Conservation (phyloP, 2,329 filamentous ascomycete species). For the Amesomyces nigricolor region DNA sequence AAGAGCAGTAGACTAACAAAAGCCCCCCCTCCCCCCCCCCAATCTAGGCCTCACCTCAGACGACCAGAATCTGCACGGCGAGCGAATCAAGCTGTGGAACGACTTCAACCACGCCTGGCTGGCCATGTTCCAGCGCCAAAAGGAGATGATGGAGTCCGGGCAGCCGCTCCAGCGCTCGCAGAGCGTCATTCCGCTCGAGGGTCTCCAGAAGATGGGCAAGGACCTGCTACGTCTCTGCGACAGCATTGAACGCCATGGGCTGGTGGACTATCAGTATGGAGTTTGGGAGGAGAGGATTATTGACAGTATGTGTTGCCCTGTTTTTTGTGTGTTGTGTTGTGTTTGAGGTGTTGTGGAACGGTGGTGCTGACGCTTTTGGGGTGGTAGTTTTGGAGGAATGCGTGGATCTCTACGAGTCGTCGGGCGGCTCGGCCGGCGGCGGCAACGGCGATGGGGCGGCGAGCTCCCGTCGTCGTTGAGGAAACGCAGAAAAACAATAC, state of each 20-base stretch:
- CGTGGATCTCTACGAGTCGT: constrained; percentile 42
- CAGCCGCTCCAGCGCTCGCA: constrained; percentile 53
- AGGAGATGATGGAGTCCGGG: constrained; percentile 61
- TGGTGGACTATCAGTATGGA: constrained; percentile 96
- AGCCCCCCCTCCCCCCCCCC: neutral
- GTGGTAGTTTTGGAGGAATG: constrained; percentile 33
- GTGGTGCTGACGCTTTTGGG: constrained; percentile 1
- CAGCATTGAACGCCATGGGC: constrained; percentile 78
- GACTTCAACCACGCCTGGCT: constrained; percentile 95
- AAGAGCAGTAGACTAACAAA: constrained; percentile 2
- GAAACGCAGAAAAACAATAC: neutral
- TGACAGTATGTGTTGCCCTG: constrained; percentile 54
- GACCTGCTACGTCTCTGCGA: constrained; percentile 81
- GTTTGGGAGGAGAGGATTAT: constrained; percentile 94
- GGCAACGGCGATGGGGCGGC: constrained; percentile 18
- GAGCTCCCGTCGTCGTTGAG: constrained; percentile 19
- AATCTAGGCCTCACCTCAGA: constrained; percentile 72
- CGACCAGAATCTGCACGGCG: constrained; percentile 66
- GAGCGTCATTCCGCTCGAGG: constrained; percentile 61
- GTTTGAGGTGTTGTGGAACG: neutral
- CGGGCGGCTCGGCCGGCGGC: constrained; percentile 33
- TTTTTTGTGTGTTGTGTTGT: neutral
- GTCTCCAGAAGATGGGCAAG: constrained; percentile 72
- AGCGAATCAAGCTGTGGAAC: constrained; percentile 81
- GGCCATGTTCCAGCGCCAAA: constrained; percentile 74